These are phyloP conservation scores for Myrica gale DNA, from an alignment of 306 rosid species.

Conservation along the genomic window DNA sequence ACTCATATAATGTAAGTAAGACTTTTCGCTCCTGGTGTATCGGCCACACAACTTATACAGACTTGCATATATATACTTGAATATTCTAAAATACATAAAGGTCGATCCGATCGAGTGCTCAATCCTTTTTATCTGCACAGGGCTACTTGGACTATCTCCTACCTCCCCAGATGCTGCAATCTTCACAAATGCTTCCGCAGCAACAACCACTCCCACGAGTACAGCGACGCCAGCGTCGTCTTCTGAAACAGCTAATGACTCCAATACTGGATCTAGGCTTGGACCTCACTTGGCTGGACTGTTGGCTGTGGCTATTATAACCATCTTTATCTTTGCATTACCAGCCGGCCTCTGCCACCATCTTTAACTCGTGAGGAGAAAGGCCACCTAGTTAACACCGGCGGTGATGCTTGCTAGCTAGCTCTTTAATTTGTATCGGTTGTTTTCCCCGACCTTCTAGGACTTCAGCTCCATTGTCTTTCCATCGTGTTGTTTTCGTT, in stretches of 20 bases:
- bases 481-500: neutral
- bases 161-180: conserved; percentile 76
- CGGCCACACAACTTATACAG: too few relatives aligned
- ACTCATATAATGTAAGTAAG: too few relatives aligned
- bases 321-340: conserved; percentile 31
- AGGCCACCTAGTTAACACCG: neutral
- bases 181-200: conserved; percentile 44
- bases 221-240: conserved; percentile 6
- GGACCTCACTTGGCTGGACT: conserved; percentile 24
- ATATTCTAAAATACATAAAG: too few relatives aligned
- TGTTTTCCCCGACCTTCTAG: neutral
- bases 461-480: neutral
- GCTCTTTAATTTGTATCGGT: neutral
- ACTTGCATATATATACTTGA: too few relatives aligned
- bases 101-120: too few relatives aligned
- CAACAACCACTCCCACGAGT: neutral
- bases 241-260: neutral
- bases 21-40: too few relatives aligned
- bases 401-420: neutral
- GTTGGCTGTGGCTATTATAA: conserved; percentile 31
- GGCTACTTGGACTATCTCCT: conserved; percentile 62
- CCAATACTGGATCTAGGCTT: conserved; percentile 25
- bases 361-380: conserved; percentile 4
- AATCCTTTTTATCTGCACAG: conserved; percentile 33
- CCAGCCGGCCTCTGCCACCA: conserved; percentile 24